These are phyloP conservation scores for Chenopodium formosanum DNA, from an alignment of 148 eudicot species.

Conservation along the genomic window DNA sequence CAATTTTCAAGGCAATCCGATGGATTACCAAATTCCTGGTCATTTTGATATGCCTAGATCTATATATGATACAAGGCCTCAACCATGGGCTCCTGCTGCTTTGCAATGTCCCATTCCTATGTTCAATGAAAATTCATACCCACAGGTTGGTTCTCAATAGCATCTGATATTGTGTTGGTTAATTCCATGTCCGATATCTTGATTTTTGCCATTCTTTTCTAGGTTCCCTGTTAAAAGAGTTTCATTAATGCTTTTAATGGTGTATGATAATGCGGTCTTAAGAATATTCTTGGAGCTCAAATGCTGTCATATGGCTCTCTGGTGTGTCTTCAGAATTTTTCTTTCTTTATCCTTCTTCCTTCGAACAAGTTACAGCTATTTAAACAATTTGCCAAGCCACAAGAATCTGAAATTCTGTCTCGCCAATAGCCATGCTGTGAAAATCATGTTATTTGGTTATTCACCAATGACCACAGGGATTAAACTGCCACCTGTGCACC, in stretches of 20 bases:
- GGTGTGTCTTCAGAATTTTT: neutral
- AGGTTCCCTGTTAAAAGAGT: slow-evolving; percentile 3
- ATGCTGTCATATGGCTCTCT: slow-evolving; percentile 9
- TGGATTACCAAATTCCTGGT: slow-evolving; percentile 55
- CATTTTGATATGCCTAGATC: slow-evolving; percentile 61
- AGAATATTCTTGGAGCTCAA: slow-evolving; percentile 3
- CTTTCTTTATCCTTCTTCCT: neutral
- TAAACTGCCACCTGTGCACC: neutral
- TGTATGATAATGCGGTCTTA: slow-evolving; percentile 4
- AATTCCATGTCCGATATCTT: neutral
- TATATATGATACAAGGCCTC: slow-evolving; percentile 47
- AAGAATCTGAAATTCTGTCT: neutral
- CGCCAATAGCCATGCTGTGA: neutral
- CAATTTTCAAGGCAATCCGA: slow-evolving; percentile 46
- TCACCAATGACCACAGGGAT: neutral
- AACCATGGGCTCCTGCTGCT: slow-evolving; percentile 56
- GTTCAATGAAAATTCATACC: slow-evolving; percentile 51
- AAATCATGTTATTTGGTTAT: neutral
- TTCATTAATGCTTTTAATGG: neutral
- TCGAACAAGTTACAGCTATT: neutral
- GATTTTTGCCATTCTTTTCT: slow-evolving; percentile 9
- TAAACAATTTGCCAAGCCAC: neutral
- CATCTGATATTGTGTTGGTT: neutral
- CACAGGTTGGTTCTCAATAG: slow-evolving; percentile 48
- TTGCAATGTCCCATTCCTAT: slow-evolving; percentile 55